phyloP scores from a whole-genome alignment of 345 rosid genomes.

The Sonneratia alba region DNA sequence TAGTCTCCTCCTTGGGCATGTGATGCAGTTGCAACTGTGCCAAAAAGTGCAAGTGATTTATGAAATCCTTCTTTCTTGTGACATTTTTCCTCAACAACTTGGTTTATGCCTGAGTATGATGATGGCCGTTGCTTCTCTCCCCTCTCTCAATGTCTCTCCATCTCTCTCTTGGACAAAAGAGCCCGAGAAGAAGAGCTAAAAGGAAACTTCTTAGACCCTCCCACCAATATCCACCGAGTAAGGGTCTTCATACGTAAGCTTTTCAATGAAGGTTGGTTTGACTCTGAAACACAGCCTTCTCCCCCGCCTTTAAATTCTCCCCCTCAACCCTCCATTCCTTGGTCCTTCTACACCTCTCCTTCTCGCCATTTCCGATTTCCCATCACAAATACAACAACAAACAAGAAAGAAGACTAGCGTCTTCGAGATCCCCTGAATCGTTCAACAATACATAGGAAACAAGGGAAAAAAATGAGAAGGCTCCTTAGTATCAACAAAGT shows the following conservation, averaged over 20 bases:
- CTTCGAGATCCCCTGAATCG: slow-evolving; percentile 17
- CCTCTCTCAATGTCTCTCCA: not conserved
- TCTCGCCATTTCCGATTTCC: slow-evolving; percentile 11
- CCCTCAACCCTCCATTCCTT: slow-evolving; percentile 29
- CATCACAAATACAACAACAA: not conserved
- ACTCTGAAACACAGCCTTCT: slow-evolving; percentile 36
- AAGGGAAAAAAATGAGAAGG: slow-evolving; percentile 29
- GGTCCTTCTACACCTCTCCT: slow-evolving; percentile 26
- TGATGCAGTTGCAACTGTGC: slow-evolving; percentile 70
- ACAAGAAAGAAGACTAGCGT: slow-evolving; percentile 11
- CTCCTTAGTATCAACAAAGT: slow-evolving; percentile 24
- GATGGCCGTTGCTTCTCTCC: slow-evolving; percentile 34
- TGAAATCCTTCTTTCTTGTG: slow-evolving; percentile 60
- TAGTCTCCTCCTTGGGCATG: slow-evolving; percentile 23
- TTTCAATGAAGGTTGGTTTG: slow-evolving; percentile 40
- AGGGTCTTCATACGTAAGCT: slow-evolving; percentile 60
- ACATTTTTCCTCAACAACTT: slow-evolving; percentile 49
- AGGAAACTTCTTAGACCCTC: slow-evolving; percentile 38
- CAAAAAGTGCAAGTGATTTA: slow-evolving; percentile 66
- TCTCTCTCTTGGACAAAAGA: slow-evolving; percentile 16
- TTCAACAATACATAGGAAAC: slow-evolving; percentile 14
- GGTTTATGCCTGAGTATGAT: slow-evolving; percentile 28
- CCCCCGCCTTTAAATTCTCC: slow-evolving; percentile 42
- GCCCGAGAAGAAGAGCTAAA: slow-evolving; percentile 28
- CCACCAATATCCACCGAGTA: slow-evolving; percentile 29